Percentiles rank a stretch among this genome's conserved stretches.
Conservation (phyloP, 225 moss, liverwort and hornwort genomes). For the Climacium dendroides region DNA sequence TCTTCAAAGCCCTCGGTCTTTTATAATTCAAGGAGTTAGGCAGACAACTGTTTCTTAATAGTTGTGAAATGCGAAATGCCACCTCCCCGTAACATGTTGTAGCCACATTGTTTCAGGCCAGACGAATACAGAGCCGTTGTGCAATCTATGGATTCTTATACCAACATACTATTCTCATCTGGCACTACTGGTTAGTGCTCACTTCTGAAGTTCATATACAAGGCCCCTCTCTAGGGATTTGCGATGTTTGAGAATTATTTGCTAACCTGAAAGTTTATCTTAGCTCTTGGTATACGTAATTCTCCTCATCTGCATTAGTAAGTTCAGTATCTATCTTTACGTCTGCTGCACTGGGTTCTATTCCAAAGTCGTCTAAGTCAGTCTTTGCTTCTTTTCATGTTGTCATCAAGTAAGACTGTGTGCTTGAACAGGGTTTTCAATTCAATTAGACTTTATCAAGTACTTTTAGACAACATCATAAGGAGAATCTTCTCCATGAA, state of each 20-base stretch:
- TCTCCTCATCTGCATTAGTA: background rate
- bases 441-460: background rate
- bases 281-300: background rate
- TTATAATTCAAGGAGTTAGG: background rate
- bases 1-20: background rate
- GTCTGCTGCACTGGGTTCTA: background rate
- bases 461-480: background rate
- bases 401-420: background rate
- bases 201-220: background rate
- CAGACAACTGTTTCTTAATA: background rate
- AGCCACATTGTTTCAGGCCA: conserved; percentile 28
- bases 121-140: conserved; percentile 58
- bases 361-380: background rate
- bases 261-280: background rate
- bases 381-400: background rate
- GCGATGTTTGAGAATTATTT: background rate
- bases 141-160: conserved; percentile 22
- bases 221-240: background rate
- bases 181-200: background rate
- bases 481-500: background rate
- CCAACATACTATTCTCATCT: conserved; percentile 81
- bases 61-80: background rate
- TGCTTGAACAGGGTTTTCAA: background rate
- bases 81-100: background rate
- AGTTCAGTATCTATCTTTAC: background rate